These are phyloP conservation scores for Heimioporus sp. DNA, from an alignment of 768 basidiomycete species.

Conservation along the genomic window DNA sequence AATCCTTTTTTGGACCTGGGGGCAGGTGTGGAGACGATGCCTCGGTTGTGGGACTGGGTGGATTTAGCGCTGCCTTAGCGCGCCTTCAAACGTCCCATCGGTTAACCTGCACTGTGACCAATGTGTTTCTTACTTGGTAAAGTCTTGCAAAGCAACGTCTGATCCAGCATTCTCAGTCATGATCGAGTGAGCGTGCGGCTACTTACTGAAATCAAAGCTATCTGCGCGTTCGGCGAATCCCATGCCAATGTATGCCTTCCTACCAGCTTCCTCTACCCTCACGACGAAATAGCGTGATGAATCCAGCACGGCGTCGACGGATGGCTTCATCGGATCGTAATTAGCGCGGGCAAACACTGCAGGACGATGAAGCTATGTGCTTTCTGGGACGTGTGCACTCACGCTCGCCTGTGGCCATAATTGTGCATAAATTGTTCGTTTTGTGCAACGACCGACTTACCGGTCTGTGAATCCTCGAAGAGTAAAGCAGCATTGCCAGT, in stretches of 20 bases:
- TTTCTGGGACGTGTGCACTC: conserved; percentile 28
- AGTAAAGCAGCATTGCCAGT: conserved; percentile 63
- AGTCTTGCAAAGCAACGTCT: conserved; percentile 88
- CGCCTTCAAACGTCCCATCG: conserved; percentile 40
- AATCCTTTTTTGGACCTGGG: conserved; percentile 85
- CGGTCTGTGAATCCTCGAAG: conserved; percentile 79
- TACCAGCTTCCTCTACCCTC: conserved; percentile 83
- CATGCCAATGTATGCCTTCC: conserved; percentile 91
- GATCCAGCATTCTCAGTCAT: conserved; percentile 6
- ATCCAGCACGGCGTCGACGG: conserved; percentile 94
- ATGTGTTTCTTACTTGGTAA: conserved; percentile 57
- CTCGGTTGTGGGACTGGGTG: conserved; percentile 40
- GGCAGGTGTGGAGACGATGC: conserved; percentile 67
- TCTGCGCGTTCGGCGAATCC: conserved; percentile 88
- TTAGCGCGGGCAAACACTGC: conserved; percentile 85
- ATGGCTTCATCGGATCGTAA: conserved; percentile 76
- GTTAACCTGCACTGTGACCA: conserved; percentile 1
- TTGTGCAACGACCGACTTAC: conserved; percentile 40
- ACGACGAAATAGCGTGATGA: conserved; percentile 95
- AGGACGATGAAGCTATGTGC: conserved; percentile 5
- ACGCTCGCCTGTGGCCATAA: conserved; percentile 58
- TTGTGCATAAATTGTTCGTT: conserved; percentile 2
- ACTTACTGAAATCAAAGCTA: conserved; percentile 90
- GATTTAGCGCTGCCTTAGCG: conserved; percentile 61
- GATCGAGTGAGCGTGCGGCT: not conserved